Base-by-base conservation (phyloP, 202 grass and related monocot genomes). In the Miscanthus sacchariflorus region DNA sequence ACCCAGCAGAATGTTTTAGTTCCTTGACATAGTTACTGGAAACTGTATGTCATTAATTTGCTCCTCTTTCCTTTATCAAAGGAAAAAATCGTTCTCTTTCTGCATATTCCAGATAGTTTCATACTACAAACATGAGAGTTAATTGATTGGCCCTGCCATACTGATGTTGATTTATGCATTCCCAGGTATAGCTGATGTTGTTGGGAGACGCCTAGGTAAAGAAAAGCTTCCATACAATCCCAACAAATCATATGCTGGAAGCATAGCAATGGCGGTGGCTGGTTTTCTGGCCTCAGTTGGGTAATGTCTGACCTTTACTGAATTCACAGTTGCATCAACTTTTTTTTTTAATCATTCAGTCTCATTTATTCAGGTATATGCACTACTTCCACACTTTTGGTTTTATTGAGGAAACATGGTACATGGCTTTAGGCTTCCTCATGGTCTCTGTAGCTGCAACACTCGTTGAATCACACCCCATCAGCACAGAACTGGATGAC, bases 361-460 rank as follows among this genome's bases (percentile, higher is more conserved):
- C 44, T 45, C 30, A 15, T 89, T 77, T 79, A 38, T 83, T 75
- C 88, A 99, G 97, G 93, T 99, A 92, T 88, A 91, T 96, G 97
- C 94, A 99, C 81, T 99, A 99, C 86, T 93, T 89, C 88, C 94
- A 95, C 71, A 77, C 78, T 24, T 99, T 99, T 67, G 97, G 94
- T 54, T 90, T 96, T 38, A 82, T 99, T 9, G 89, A 95, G 76
- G 90, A 96, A 82, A 96, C 58, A 76, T 95, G 94, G 97, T 66
- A 54, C 54, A 88, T 81, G 90, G 81, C 70, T 82, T 85, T 96
- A 28, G 73, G 92, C 61, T 96, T 99, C 91, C 90, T 95, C 66
- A 33, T 90, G 79, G 86, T 90, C 15, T 99, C 94, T 35, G 72
- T 96, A 58, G 86, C 90, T 28, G 84, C 94, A 25, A 78, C 91